phyloP scores from a whole-genome alignment of 768 basidiomycete species.

The Suillus spraguei region DNA sequence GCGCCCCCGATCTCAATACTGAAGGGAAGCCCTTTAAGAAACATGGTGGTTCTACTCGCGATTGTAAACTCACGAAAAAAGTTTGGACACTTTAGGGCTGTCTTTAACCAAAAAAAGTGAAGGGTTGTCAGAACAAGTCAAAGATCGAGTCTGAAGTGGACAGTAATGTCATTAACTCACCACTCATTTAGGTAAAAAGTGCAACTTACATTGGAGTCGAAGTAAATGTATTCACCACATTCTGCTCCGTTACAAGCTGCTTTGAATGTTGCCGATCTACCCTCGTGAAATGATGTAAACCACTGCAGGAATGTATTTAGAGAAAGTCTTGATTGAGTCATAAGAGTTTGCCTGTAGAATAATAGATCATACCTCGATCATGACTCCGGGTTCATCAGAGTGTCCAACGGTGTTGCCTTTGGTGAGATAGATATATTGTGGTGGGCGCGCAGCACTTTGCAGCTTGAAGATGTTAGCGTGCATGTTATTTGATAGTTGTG shows the following conservation, averaged over 20 bases:
- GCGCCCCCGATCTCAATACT: not conserved
- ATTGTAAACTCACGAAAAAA: not conserved
- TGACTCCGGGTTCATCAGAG: not conserved
- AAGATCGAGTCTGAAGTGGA: not conserved
- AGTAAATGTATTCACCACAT: not conserved
- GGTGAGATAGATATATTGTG: not conserved
- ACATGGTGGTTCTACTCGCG: not conserved
- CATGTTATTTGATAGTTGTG: not conserved
- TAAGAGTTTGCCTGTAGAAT: too few relatives aligned
- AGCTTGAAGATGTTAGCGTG: not conserved
- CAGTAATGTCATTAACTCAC: not conserved
- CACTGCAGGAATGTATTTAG: not conserved
- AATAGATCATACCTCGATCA: not conserved
- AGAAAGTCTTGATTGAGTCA: not conserved
- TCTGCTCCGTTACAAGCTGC: not conserved
- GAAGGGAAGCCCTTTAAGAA: not conserved
- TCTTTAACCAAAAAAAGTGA: not conserved
- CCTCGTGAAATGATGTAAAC: not conserved
- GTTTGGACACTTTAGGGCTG: too few relatives aligned
- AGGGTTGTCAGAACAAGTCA: not conserved
- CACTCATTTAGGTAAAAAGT: not conserved
- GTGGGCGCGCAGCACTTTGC: not conserved
- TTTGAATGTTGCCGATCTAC: not conserved
- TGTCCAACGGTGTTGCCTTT: not conserved
- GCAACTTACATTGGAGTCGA: not conserved